A percentile compares a stretch with the other conserved stretches of the same genome.
These are phyloP conservation scores for Cutaneotrichosporon sp. DNA, from an alignment of 1,284 basidiomycete genomes.

Conservation along the genomic window DNA sequence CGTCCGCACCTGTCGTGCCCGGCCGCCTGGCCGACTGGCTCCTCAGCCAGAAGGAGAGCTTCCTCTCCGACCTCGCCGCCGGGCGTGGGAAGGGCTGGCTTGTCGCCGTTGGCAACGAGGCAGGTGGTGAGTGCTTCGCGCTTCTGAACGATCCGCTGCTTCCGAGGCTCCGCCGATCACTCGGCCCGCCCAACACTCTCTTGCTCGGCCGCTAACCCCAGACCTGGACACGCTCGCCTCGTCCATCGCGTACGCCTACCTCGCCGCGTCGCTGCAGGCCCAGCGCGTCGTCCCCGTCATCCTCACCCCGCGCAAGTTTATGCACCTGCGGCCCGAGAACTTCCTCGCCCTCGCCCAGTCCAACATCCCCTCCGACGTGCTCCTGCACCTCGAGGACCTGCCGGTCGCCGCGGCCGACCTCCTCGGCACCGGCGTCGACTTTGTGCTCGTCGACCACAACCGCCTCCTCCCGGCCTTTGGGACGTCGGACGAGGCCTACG, in stretches of 20 bases:
- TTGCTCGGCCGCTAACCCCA: constrained; percentile 46
- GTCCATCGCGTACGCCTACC: constrained; percentile 77
- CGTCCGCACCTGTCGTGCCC: neutral
- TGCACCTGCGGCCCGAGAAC: constrained; percentile 85
- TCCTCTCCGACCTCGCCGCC: constrained; percentile 56
- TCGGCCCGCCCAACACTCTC: no score
- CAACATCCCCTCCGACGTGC: constrained; percentile 63
- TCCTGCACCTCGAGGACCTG: constrained; percentile 52
- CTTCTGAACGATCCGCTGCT: neutral
- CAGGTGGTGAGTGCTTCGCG: constrained; percentile 67
- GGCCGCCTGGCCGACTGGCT: constrained; percentile 52
- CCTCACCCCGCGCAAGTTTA: constrained; percentile 68
- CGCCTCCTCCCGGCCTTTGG: constrained; percentile 63
- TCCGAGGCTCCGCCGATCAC: neutral
- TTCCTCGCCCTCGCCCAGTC: constrained; percentile 67
- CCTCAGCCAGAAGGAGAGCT: constrained; percentile 55
- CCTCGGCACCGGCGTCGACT: constrained; percentile 60
- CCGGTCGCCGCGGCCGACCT: constrained; percentile 51
- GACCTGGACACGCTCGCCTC: constrained; percentile 87
- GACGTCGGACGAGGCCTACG: constrained; percentile 29
- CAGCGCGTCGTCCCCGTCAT: constrained; percentile 69
- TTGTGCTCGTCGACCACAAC: constrained; percentile 90
- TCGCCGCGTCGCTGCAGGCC: constrained; percentile 60
- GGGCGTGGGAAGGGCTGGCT: constrained; percentile 67
- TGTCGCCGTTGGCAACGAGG: constrained; percentile 86